phyloP scores from a whole-genome alignment of 441 rosid genomes.

The Adansonia grandidieri region DNA sequence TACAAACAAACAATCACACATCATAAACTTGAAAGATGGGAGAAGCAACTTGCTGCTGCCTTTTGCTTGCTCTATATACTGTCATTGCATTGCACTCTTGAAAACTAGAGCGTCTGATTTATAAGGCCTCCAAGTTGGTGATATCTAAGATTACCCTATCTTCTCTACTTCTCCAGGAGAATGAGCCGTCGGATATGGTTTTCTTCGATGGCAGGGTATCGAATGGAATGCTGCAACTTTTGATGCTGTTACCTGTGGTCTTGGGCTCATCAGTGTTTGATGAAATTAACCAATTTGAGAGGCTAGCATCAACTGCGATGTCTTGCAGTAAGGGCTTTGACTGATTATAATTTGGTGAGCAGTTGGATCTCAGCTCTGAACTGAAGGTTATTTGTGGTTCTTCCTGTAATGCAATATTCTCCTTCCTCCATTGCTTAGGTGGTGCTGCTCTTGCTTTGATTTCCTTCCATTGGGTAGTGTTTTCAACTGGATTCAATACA shows the following conservation, averaged over 20 bases:
- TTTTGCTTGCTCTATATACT: neutral
- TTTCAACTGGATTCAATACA: conserved; percentile 63
- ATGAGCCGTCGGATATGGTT: conserved; percentile 34
- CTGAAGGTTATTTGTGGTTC: conserved; percentile 22
- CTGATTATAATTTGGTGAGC: conserved; percentile 31
- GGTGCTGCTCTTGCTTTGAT: conserved; percentile 51
- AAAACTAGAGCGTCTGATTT: neutral
- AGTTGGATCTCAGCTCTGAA: conserved; percentile 21
- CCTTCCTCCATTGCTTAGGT: conserved; percentile 41
- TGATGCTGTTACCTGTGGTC: conserved; percentile 16
- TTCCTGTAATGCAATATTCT: conserved; percentile 38
- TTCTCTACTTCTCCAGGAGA: conserved; percentile 33
- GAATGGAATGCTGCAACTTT: conserved; percentile 23
- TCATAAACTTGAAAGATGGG: neutral
- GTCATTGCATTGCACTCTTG: too few species aligned
- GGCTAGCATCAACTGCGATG: conserved; percentile 52
- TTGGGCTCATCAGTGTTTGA: conserved; percentile 21
- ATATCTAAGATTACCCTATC: conserved; percentile 43
- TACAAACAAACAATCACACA: conserved; percentile 29
- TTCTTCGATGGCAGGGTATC: conserved; percentile 31
- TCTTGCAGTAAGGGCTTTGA: conserved; percentile 41
- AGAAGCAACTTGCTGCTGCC: conserved; percentile 22
- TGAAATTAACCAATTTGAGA: conserved; percentile 56
- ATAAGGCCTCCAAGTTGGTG: conserved; percentile 42
- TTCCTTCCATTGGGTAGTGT: conserved; percentile 62